These are phyloP conservation scores for Apiospora kogelbergensis DNA, from an alignment of 2,329 filamentous ascomycete species.

Conservation along the genomic window DNA sequence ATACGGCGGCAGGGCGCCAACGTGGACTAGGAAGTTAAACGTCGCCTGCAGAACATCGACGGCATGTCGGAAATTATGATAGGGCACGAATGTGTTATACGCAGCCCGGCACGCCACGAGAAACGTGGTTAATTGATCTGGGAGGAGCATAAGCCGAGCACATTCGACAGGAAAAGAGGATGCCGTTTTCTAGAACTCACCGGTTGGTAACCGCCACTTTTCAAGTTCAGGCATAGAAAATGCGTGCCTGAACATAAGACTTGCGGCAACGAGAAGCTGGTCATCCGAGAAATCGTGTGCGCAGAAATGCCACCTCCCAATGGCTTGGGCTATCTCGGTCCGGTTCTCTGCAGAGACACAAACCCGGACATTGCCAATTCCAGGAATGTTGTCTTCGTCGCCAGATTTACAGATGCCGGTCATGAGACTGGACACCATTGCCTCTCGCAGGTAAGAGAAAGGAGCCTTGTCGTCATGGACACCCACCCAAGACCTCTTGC, in stretches of 20 bases:
- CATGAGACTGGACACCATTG: conserved; percentile 92
- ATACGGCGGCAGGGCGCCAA: conserved; percentile 74
- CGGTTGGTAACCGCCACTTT: conserved; percentile 74
- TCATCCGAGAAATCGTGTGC: conserved; percentile 90
- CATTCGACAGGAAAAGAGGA: conserved; percentile 22
- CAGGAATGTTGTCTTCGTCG: conserved; percentile 60
- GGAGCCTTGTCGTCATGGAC: conserved; percentile 75
- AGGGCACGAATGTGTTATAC: conserved; percentile 96
- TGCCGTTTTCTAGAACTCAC: conserved; percentile 47
- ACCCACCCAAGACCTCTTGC: conserved; percentile 91
- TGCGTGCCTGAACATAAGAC: conserved; percentile 87
- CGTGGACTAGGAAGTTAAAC: conserved; percentile 83
- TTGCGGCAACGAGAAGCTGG: conserved; percentile 82
- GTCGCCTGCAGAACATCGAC: conserved; percentile 93
- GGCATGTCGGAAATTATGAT: conserved; percentile 98
- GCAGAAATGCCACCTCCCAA: conserved; percentile 84
- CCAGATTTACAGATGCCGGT: conserved; percentile 75
- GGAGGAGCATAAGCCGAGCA: conserved; percentile 38
- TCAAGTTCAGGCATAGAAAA: conserved; percentile 79
- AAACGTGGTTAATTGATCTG: conserved; percentile 81
- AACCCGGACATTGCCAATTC: conserved; percentile 65
- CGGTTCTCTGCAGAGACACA: conserved; percentile 66
- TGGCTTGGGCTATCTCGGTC: conserved; percentile 62
- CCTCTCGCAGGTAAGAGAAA: conserved; percentile 85
- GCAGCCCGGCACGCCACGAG: conserved; percentile 84